Evolutionary conservation across 2,329 filamentous ascomycete genomes (phyloP).

Genomic region (Colletotrichum sp.): DNA sequence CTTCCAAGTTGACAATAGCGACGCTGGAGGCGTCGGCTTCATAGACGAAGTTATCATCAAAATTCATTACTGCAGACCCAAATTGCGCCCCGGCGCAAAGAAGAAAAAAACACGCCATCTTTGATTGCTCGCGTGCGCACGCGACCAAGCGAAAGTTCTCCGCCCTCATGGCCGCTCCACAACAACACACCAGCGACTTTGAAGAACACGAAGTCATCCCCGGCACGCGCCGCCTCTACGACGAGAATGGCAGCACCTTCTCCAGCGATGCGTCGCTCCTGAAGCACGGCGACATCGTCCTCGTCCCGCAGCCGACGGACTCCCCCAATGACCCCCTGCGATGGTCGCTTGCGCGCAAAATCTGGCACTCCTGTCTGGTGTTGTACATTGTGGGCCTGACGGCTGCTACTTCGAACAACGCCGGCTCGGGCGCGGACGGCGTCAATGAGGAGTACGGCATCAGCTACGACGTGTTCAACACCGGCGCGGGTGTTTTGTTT

Average conservation of each 20-base stretch:
- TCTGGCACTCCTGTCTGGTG: conserved; percentile 56
- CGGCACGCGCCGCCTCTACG: conserved; percentile 18
- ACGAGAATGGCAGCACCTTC: background rate
- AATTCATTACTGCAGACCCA: background rate
- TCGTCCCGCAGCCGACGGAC: conserved; percentile 57
- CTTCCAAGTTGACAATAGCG: conserved; percentile 10
- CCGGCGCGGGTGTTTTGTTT: conserved; percentile 61
- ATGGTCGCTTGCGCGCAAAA: conserved; percentile 49
- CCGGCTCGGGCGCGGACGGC: conserved; percentile 54
- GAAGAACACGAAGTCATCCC: conserved; percentile 5
- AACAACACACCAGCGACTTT: background rate
- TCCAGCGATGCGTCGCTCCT: conserved; percentile 12
- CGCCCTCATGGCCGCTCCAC: conserved; percentile 13
- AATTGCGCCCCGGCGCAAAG: background rate
- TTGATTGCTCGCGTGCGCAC: background rate
- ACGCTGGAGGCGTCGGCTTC: conserved; percentile 20
- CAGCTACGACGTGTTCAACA: conserved; percentile 57
- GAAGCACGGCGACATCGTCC: conserved; percentile 48
- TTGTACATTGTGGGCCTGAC: conserved; percentile 60
- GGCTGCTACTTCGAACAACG: conserved; percentile 61
- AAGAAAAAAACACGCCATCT: background rate
- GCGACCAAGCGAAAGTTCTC: background rate
- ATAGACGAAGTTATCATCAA: background rate
- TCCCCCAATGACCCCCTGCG: conserved; percentile 59
- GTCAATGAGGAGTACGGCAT: conserved; percentile 56